Base-by-base conservation (phyloP, 805 yeast species). In the Yarrowia deformans region DNA sequence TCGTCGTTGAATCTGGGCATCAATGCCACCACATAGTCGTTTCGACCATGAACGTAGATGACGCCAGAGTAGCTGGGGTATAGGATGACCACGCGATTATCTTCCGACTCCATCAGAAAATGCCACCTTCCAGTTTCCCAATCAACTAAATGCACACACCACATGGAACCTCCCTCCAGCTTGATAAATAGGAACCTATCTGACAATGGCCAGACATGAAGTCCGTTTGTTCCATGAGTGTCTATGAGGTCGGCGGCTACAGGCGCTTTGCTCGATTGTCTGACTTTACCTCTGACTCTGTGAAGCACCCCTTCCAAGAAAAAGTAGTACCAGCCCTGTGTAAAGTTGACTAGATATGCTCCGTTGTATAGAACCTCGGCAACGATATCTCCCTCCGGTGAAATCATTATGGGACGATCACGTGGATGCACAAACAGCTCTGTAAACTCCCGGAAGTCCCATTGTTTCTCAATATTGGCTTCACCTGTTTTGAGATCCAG, bases 41-140 rank as follows among this genome's bases (percentile, higher is more conserved):
- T 16, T 40, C 46, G n/a, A 2, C 48, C 35, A 12, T 56, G 48
- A 16, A 56, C 46, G n/a, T 56, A 40, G 19, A 56, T 12, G 10
- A 56, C 9, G 1, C 63, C 63, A 7, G 63, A 56, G 39, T 42
- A 40, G 23, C 63, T 56, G n/a, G 63, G 63, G 10, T 40, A 42
- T 5, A 56, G 1, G n/a, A 40, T 40, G 1, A 40, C 37, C 10
- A 56, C 63, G 2, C 39, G 14, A 16, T 37, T 56, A 12, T 56
- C 63, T n/a, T 40, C 46, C 4, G 63, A 40, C 37, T 40, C 48
- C 48, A 40, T 40, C 19, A 56, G 3, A 7, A 56, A 56, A 10
- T 56, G 48, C 63, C 63, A 56, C 63, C 19, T 23, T 23, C 48
- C 37, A 29, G 46, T 42, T 9, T 56, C 48, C 63, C 63, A 56